Evolutionary conservation across 371 early-diverging fungal genomes (phyloP).

Genomic region (Mortierella sp.): DNA sequence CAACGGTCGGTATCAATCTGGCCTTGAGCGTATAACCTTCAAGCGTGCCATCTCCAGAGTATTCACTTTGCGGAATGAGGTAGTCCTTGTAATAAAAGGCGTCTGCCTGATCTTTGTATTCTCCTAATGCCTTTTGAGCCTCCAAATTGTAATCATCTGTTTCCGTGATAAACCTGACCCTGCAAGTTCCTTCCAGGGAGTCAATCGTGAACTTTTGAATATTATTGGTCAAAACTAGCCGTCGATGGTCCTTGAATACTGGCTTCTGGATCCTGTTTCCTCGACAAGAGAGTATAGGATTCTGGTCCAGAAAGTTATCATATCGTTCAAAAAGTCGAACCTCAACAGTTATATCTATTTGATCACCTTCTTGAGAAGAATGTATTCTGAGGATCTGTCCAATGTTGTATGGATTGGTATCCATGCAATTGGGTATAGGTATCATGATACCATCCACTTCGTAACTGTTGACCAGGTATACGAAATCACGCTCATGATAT

Average conservation of each 20-base stretch:
- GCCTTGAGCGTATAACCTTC: neutral
- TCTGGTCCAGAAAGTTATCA: neutral
- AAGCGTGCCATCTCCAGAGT: neutral
- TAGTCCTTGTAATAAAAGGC: conserved; percentile 1
- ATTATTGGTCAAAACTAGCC: neutral
- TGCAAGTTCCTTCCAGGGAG: neutral
- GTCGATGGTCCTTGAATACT: neutral
- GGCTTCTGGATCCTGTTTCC: conserved; percentile 3
- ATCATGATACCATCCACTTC: neutral
- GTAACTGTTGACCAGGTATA: neutral
- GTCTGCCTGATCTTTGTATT: conserved; percentile 3
- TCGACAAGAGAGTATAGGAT: neutral
- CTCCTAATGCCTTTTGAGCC: neutral
- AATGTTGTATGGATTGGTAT: neutral
- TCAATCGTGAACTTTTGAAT: neutral
- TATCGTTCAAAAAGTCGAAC: conserved; percentile 2
- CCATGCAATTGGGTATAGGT: neutral
- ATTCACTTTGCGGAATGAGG: neutral
- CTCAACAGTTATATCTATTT: neutral
- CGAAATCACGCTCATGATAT: conserved; percentile 1
- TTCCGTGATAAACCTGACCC: neutral
- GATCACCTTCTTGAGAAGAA: neutral
- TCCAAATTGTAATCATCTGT: neutral
- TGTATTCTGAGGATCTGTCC: neutral
- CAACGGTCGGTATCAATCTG: neutral